Evolutionary conservation across 306 rosid genomes (phyloP), one percentile per base, ranked within the genome.

Genomic region (Mucuna pruriens): DNA sequence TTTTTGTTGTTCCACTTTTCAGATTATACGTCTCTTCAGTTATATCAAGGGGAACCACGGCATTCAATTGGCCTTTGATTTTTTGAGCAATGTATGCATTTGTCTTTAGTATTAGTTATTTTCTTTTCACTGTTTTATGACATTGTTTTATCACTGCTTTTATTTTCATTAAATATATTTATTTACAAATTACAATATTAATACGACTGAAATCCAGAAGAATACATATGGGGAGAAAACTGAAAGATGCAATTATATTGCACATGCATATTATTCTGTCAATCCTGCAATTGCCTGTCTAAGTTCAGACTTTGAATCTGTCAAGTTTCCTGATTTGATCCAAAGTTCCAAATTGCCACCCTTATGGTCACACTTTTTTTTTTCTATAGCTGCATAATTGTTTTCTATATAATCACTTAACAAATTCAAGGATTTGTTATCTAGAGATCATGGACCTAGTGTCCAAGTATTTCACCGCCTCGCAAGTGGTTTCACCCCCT

Each of bases 21-120:
- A 94, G 98, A 90, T 94, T 48, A 94, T 92, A 75, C 84, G 89
- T 25, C 91, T 94, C 84, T 94, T 94, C 89, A 82, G 85, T 83
- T 87, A 92, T 91, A 84, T 94, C 62, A 86, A 92, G 89, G 97
- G 82, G 90, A 89, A 88, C 88, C 87, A 90, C 23, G 92, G 87
- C 63, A 87, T 74, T 70, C 91, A 81, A 69, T 81, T 89, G 76
- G 97, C 98, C 84, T 95, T 95, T 86, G 93, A 91, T 80, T 95
- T 95, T 90, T 80, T 95, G 90, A 91, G 92, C 89, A 91, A 90
- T 80, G 99, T 95, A 90, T 74, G 97, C 65, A 72, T 76, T 80
- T 39, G 10, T 64, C 60, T 33, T 74, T 46, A 57, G 31, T 42
- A 40, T 10, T 79, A 71, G 62, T 20, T 71, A 80, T 80, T 76